phyloP scores from a whole-genome alignment of 345 rosid species.

The Geranium brycei region DNA sequence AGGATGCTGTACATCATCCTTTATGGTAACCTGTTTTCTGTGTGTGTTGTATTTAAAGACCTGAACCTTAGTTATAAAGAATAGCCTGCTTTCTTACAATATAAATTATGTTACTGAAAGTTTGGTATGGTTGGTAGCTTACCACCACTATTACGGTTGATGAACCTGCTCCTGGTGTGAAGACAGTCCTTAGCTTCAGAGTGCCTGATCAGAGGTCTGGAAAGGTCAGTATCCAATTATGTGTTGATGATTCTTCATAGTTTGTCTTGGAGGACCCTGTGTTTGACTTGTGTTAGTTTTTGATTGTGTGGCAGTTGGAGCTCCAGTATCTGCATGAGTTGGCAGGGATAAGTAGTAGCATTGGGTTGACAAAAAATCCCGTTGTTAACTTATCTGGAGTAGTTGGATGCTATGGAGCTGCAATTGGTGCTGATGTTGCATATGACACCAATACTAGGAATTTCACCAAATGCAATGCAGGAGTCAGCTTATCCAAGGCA shows the following conservation, averaged over 20 bases:
- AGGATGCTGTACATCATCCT: background rate
- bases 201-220: slow-evolving; percentile 92
- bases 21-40: background rate
- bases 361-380: slow-evolving; percentile 79
- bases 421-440: slow-evolving; percentile 69
- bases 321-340: slow-evolving; percentile 81
- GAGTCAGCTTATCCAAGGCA: slow-evolving; percentile 49
- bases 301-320: slow-evolving; percentile 37
- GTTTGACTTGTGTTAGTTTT: background rate
- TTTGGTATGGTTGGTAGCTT: slow-evolving; percentile 32
- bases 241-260: background rate
- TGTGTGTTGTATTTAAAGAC: background rate
- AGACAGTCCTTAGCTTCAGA: slow-evolving; percentile 66
- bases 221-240: slow-evolving; percentile 34
- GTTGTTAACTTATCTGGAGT: slow-evolving; percentile 71
- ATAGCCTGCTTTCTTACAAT: background rate
- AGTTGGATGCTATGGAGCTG: slow-evolving; percentile 40
- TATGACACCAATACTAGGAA: slow-evolving; percentile 70
- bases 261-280: slow-evolving; percentile 1
- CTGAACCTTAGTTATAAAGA: background rate
- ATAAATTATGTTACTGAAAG: background rate
- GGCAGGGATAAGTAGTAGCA: slow-evolving; percentile 63
- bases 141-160: slow-evolving; percentile 62
- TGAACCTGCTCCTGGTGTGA: slow-evolving; percentile 86
- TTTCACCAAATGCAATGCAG: slow-evolving; percentile 73